Percentiles rank a stretch among this genome's conserved stretches.
Evolutionary conservation across 2,329 filamentous ascomycete species (phyloP).

Genomic region (Gyromitra esculenta): DNA sequence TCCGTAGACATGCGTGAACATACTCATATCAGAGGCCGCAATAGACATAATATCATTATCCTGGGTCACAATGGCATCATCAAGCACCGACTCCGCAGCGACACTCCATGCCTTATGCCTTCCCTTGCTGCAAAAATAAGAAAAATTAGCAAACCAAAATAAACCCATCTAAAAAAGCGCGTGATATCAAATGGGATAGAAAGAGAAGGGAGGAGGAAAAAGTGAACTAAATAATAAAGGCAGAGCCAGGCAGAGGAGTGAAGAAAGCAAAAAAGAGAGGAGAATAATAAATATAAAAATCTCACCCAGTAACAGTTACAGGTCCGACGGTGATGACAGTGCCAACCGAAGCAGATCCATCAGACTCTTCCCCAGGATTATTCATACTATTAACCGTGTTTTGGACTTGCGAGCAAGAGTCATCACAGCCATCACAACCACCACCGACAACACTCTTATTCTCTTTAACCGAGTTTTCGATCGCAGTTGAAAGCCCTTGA

Average conservation of each 20-base stretch:
- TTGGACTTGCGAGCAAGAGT: neutral
- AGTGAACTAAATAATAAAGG: no score
- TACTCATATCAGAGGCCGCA: slow-evolving; percentile 15
- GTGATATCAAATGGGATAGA: neutral
- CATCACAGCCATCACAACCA: neutral
- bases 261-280: no score
- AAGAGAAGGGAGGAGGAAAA: neutral
- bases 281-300: neutral
- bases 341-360: neutral
- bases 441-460: neutral
- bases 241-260: neutral
- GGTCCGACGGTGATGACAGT: neutral
- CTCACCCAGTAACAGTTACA: neutral
- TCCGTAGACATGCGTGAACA: slow-evolving; percentile 13
- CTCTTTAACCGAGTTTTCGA: neutral
- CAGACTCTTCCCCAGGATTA: neutral
- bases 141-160: neutral
- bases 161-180: neutral
- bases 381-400: neutral
- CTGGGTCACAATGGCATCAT: neutral
- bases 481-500: neutral
- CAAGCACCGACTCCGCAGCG: neutral
- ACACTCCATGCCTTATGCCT: neutral
- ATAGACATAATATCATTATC: neutral
- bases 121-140: slow-evolving; percentile 1